Conservation (phyloP, 768 basidiomycete genomes). For the Mycena rosella region DNA sequence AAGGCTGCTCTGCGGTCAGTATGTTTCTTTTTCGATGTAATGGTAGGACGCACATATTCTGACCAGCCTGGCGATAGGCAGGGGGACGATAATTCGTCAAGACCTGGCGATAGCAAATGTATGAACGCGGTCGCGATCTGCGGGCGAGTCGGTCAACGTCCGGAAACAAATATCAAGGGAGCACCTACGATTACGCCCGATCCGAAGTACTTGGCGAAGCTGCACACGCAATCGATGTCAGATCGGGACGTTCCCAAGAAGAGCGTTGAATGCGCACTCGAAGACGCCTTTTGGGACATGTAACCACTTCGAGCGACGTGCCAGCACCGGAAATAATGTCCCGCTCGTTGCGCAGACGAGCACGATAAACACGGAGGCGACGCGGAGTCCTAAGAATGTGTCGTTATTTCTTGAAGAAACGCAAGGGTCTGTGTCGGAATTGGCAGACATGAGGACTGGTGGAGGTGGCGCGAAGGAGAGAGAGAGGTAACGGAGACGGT, state of each 20-base stretch:
- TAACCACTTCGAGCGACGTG: constrained; percentile 53
- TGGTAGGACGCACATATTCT: constrained; percentile 71
- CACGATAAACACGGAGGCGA: constrained; percentile 71
- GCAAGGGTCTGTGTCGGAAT: constrained; percentile 43
- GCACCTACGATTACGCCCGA: constrained; percentile 85
- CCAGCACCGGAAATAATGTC: constrained; percentile 67
- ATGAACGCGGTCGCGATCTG: constrained; percentile 94
- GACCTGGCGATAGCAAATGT: constrained; percentile 82
- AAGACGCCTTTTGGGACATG: constrained; percentile 60
- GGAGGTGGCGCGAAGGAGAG: constrained; percentile 1
- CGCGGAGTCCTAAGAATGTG: constrained; percentile 55
- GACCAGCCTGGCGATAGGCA: constrained; percentile 83
- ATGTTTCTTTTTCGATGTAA: neutral
- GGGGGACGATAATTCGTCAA: constrained; percentile 76
- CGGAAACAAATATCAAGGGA: constrained; percentile 11
- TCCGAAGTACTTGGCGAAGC: constrained; percentile 93
- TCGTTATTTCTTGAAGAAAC: constrained; percentile 56
- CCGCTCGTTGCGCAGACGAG: constrained; percentile 59
- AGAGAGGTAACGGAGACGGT: neutral
- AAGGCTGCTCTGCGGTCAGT: constrained; percentile 65
- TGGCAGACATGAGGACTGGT: constrained; percentile 16
- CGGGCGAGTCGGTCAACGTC: neutral
- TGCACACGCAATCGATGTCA: constrained; percentile 39
- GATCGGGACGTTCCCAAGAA: neutral
- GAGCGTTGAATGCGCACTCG: constrained; percentile 53